Percentiles rank a stretch among this genome's conserved stretches.
These are phyloP conservation scores for Clitopilus hobsonii DNA, from an alignment of 768 basidiomycete species.

Conservation along the genomic window DNA sequence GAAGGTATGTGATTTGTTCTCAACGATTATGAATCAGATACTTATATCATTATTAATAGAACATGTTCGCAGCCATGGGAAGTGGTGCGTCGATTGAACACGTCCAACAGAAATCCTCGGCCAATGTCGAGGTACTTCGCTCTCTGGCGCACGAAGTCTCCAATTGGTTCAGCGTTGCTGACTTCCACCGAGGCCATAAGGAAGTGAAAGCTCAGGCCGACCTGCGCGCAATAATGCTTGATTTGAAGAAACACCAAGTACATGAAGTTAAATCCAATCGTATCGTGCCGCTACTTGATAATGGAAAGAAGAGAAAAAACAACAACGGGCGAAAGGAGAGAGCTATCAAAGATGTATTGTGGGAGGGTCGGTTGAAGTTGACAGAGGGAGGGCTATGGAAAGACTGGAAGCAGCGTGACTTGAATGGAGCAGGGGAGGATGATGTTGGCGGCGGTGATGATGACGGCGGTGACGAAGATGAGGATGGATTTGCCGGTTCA, in stretches of 20 bases:
- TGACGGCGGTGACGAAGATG: not conserved
- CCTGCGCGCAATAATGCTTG: constrained; percentile 8
- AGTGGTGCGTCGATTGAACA: constrained; percentile 11
- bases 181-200: not conserved
- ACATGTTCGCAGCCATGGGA: constrained; percentile 11
- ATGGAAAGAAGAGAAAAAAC: constrained; percentile 4
- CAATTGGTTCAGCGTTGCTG: not conserved
- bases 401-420: not conserved
- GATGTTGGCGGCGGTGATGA: not conserved
- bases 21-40: too few relatives aligned
- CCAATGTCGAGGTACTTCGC: constrained; percentile 8
- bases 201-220: constrained; percentile 8
- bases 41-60: too few relatives aligned
- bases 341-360: not conserved
- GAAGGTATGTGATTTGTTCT: constrained; percentile 3
- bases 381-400: not conserved
- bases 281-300: not conserved
- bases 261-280: constrained; percentile 3
- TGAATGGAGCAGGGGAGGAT: not conserved
- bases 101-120: constrained; percentile 10
- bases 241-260: constrained; percentile 8
- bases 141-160: constrained; percentile 3
- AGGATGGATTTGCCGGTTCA: not conserved
- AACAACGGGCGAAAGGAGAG: too few relatives aligned
- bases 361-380: not conserved